A percentile compares a stretch with the other conserved stretches of the same genome.
These are phyloP conservation scores for Avena insularis DNA, from an alignment of 176 grass and related monocot species.

Conservation along the genomic window DNA sequence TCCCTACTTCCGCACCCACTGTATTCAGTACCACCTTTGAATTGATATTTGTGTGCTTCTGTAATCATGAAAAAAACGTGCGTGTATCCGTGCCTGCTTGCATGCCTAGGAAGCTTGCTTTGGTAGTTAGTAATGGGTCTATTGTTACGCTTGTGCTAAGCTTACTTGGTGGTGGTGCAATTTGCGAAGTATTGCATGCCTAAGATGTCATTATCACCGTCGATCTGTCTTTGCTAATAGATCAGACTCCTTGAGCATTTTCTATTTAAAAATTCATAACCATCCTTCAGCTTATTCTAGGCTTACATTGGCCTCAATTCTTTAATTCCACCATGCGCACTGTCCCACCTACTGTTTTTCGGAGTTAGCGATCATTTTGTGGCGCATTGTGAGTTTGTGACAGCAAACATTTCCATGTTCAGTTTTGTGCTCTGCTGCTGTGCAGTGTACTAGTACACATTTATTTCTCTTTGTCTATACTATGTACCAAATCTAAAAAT, in stretches of 20 bases:
- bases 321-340: neutral
- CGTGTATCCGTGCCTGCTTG: slow-evolving; percentile 7
- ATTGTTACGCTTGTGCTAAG: neutral
- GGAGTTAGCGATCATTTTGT: too few species aligned
- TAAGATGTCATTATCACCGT: neutral
- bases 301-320: neutral
- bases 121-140: slow-evolving; percentile 10
- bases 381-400: too few species aligned
- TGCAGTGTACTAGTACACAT: too few species aligned
- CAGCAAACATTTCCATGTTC: too few species aligned
- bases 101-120: neutral
- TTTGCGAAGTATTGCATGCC: neutral
- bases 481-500: too few species aligned
- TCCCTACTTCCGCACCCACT: neutral
- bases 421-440: too few species aligned
- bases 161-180: neutral
- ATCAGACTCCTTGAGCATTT: slow-evolving; percentile 8
- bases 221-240: neutral
- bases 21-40: slow-evolving; percentile 1
- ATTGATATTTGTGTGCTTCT: slow-evolving; percentile 16
- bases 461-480: too few species aligned
- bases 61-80: slow-evolving; percentile 5
- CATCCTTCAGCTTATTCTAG: neutral
- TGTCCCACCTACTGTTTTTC: neutral
- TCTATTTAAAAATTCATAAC: neutral